These are phyloP conservation scores for Suillus bovinus DNA, from an alignment of 768 basidiomycete species.

Conservation along the genomic window DNA sequence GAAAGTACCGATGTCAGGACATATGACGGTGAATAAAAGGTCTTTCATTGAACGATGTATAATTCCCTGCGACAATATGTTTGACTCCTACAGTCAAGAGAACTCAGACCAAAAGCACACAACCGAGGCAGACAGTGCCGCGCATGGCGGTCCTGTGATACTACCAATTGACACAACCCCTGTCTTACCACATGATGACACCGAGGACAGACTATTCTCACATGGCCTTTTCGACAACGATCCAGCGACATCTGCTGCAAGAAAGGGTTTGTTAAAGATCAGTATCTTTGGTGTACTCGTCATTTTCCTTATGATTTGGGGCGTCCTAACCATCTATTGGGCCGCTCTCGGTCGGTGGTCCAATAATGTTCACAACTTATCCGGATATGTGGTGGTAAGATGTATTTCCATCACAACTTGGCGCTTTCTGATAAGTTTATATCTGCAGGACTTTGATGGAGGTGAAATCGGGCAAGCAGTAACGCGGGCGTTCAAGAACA, in stretches of 20 bases:
- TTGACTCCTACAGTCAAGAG: neutral
- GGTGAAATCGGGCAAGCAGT: slow-evolving; percentile 50
- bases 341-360: slow-evolving; percentile 52
- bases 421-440: neutral
- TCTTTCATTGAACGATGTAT: neutral
- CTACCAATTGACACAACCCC: slow-evolving; percentile 13
- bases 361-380: slow-evolving; percentile 38
- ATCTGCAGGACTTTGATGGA: slow-evolving; percentile 59
- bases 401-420: neutral
- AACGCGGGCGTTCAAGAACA: slow-evolving; percentile 35
- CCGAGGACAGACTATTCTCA: slow-evolving; percentile 24
- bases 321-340: slow-evolving; percentile 60
- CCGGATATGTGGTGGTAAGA: slow-evolving; percentile 60
- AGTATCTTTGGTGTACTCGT: slow-evolving; percentile 37
- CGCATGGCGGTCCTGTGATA: neutral
- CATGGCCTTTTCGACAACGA: slow-evolving; percentile 32
- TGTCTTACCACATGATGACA: neutral
- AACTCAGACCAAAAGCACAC: neutral
- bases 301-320: slow-evolving; percentile 46
- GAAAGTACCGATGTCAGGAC: neutral
- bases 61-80: neutral
- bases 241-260: slow-evolving; percentile 28
- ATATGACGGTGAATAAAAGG: neutral
- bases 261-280: slow-evolving; percentile 43
- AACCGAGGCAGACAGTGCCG: neutral